Conservation (phyloP, 352 stramenopile genomes). For the Pythium chondricola region DNA sequence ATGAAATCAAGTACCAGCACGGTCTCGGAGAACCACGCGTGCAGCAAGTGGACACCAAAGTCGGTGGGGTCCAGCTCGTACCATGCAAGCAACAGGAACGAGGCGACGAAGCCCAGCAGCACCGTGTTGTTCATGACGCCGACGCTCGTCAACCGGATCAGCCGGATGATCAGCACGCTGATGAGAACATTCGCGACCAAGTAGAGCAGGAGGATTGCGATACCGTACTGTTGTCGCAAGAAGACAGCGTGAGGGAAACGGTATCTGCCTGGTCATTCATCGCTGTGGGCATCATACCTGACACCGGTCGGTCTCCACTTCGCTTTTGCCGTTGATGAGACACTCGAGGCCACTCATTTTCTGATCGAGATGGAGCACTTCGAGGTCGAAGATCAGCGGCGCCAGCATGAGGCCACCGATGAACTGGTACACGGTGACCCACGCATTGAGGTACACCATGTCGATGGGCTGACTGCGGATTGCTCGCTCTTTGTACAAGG, state of each 20-base stretch:
- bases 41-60: slow-evolving; percentile 49
- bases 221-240: slow-evolving; percentile 41
- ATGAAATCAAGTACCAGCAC: slow-evolving; percentile 61
- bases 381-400: slow-evolving; percentile 75
- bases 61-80: slow-evolving; percentile 72
- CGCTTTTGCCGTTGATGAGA: slow-evolving; percentile 65
- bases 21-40: slow-evolving; percentile 67
- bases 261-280: background rate
- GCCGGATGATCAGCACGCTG: slow-evolving; percentile 62
- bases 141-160: slow-evolving; percentile 73
- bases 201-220: slow-evolving; percentile 65
- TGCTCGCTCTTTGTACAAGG: slow-evolving; percentile 81
- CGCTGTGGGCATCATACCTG: too few species aligned
- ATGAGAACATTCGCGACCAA: slow-evolving; percentile 74
- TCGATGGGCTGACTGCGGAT: slow-evolving; percentile 83
- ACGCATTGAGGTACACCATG: slow-evolving; percentile 84
- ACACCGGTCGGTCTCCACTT: slow-evolving; percentile 65
- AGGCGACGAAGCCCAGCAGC: slow-evolving; percentile 61
- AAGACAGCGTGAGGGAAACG: background rate
- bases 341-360: slow-evolving; percentile 76
- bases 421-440: slow-evolving; percentile 84
- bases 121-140: slow-evolving; percentile 74
- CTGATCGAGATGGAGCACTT: slow-evolving; percentile 68
- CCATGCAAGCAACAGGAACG: slow-evolving; percentile 65
- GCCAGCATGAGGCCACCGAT: slow-evolving; percentile 73